Percentiles rank a stretch among this genome's conserved stretches.
Conservation (phyloP, 371 early-diverging fungal species). For the Apophysomyces trapeziformis region DNA sequence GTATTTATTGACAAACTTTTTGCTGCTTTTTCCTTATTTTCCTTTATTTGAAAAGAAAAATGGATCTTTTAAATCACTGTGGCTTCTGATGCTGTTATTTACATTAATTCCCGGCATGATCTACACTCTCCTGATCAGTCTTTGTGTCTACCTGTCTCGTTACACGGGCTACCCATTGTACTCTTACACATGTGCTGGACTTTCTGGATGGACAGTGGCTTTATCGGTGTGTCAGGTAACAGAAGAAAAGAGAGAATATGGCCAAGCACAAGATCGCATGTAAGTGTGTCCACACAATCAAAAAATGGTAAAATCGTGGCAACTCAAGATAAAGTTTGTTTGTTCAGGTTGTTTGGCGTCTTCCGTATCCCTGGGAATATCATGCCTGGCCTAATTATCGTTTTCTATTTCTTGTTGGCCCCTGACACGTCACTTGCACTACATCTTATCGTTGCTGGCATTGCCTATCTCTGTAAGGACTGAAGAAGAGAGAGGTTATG, state of each 20-base stretch:
- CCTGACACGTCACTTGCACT: constrained; percentile 26
- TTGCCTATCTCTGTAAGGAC: constrained; percentile 23
- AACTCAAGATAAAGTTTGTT: background rate
- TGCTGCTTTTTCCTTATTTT: constrained; percentile 25
- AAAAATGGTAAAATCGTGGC: background rate
- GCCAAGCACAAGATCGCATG: constrained; percentile 25
- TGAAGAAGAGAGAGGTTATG: too few species aligned
- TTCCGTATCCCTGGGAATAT: constrained; percentile 25
- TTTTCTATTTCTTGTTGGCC: constrained; percentile 27
- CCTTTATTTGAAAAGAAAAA: constrained; percentile 24
- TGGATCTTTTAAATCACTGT: constrained; percentile 21
- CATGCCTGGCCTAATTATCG: constrained; percentile 25
- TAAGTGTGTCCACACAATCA: background rate
- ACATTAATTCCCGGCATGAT: constrained; percentile 14
- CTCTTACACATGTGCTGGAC: constrained; percentile 16
- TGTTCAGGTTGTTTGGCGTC: constrained; percentile 31
- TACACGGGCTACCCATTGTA: background rate
- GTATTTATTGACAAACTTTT: constrained; percentile 19
- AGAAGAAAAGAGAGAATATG: constrained; percentile 23
- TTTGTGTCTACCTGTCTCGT: background rate
- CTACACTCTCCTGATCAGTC: constrained; percentile 3
- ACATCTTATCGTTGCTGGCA: constrained; percentile 20
- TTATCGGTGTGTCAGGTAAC: constrained; percentile 26
- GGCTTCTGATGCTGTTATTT: constrained; percentile 15
- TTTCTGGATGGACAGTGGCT: constrained; percentile 30